Evolutionary conservation across 176 grass and related monocot genomes (phyloP), one percentile per base, ranked within the genome.

Genomic region (Olyra latifolia): DNA sequence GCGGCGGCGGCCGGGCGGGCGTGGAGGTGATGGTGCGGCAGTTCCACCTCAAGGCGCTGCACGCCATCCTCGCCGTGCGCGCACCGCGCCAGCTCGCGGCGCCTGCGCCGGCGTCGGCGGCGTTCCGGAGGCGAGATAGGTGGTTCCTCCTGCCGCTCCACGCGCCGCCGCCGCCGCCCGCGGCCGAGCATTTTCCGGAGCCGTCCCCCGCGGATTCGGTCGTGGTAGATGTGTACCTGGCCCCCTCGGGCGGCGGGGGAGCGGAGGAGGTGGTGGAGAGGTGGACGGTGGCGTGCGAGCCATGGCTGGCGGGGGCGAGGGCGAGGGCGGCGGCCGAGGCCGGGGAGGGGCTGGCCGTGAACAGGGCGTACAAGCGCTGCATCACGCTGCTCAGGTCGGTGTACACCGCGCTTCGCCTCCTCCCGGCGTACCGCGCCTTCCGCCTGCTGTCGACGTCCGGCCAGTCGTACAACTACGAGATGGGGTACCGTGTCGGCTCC

Each of bases 21-120:
- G 91, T 81, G 58, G 95, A 95, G 78, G 92, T 95, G 84, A 99
- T 99, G 90, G 88, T 99, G 29, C 47, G 72, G 57, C 90, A 91
- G 65, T 99, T 99, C 86, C 90, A 78, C 67, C 85, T 78, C 74
- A 99, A 99, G 82, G 72, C 82, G 64, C 92, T 99, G 65, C 96
- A 99, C 62, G 92, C 90, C 66, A 87, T 99, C 80, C 90, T 99
- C 56, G 80, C 90, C 77, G 89, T 88, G 65, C 96, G 96, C 73
- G 74, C 86, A 74, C 92, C 90, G 35, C 86, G 88, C n/a, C 81
- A 78, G 75, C 57, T 65, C 64, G 19, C 84, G 30, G 22, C 75
- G 60, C 3, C 79, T 1, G 8, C 70, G 24, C 24, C 78, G 5
- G 12, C 83, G 14, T 20, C 89, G 12, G 25, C 85, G 79, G 39